Conservation (phyloP, 768 basidiomycete genomes). For the Suillus plorans region DNA sequence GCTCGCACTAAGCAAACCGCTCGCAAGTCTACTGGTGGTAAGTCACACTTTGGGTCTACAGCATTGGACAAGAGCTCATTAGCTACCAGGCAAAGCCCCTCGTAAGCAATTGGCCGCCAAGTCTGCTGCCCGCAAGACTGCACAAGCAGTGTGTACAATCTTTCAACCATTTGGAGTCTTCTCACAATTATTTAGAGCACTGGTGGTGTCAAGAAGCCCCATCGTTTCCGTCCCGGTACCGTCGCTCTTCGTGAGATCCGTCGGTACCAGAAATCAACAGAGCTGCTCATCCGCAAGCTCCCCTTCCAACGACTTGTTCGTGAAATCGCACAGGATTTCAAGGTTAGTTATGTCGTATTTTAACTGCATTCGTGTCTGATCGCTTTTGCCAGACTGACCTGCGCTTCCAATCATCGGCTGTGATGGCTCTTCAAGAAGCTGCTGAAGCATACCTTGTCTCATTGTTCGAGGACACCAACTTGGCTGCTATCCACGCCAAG, state of each 20-base stretch:
- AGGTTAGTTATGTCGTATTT: constrained; percentile 35
- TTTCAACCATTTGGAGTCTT: constrained; percentile 8
- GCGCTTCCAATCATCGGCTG: constrained; percentile 88
- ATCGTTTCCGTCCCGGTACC: constrained; percentile 81
- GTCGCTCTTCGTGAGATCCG: constrained; percentile 90
- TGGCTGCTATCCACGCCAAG: constrained; percentile 82
- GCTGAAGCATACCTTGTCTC: constrained; percentile 81
- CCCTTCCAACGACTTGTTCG: constrained; percentile 89
- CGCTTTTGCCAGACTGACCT: constrained; percentile 56
- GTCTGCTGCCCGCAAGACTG: constrained; percentile 59
- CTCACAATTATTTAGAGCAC: constrained; percentile 47
- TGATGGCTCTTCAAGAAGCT: constrained; percentile 85
- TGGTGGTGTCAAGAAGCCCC: constrained; percentile 93
- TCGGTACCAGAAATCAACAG: constrained; percentile 87
- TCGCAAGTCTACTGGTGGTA: constrained; percentile 75
- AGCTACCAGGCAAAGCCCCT: constrained; percentile 52
- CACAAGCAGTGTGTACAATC: constrained; percentile 36
- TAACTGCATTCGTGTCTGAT: not conserved
- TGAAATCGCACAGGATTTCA: constrained; percentile 92
- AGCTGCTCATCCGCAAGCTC: constrained; percentile 83
- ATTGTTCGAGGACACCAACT: constrained; percentile 77
- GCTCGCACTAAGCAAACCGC: constrained; percentile 78
- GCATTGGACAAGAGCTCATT: not conserved
- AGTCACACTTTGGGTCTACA: constrained; percentile 15
- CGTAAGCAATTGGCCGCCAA: constrained; percentile 74